phyloP scores from a whole-genome alignment of 805 yeast genomes.

The Saccharomycopsis sp. region DNA sequence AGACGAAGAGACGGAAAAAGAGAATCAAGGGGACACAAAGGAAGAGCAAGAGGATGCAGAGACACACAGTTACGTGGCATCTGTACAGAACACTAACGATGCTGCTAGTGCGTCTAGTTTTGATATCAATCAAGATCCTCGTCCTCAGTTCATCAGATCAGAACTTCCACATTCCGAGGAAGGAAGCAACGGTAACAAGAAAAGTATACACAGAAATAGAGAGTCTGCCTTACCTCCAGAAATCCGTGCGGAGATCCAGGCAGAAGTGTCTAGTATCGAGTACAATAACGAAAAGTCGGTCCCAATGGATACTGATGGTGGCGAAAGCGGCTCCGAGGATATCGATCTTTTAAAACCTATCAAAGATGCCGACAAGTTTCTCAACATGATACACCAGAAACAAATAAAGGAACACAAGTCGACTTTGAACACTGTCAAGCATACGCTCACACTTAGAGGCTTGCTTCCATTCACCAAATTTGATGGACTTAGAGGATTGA shows the following conservation, averaged over 20 bases:
- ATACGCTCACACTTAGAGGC: slow-evolving; percentile 5
- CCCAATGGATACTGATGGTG: slow-evolving; percentile 18
- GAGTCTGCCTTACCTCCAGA: not conserved
- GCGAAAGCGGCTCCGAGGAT: not conserved
- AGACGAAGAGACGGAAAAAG: not conserved
- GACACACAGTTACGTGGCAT: not conserved
- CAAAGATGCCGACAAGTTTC: slow-evolving; percentile 17
- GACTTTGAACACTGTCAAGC: slow-evolving; percentile 15
- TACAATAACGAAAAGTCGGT: slow-evolving; percentile 5
- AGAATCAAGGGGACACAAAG: not conserved
- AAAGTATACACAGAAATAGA: not conserved
- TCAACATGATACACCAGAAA: slow-evolving; percentile 17
- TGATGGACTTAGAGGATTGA: slow-evolving; percentile 2
- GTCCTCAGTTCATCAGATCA: not conserved
- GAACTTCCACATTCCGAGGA: not conserved
- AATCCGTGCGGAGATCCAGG: not conserved
- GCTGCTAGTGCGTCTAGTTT: not conserved
- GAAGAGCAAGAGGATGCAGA: not conserved
- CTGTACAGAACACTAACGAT: not conserved
- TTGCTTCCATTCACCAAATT: slow-evolving; percentile 13
- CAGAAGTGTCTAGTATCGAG: not conserved
- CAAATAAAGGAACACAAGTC: slow-evolving; percentile 19
- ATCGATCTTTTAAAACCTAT: slow-evolving; percentile 9
- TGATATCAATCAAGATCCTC: not conserved
- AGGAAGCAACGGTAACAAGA: not conserved